A percentile compares a stretch with the other conserved stretches of the same genome.
phyloP scores from a whole-genome alignment of 371 early-diverging fungal species.

The Mortierella sp. region DNA sequence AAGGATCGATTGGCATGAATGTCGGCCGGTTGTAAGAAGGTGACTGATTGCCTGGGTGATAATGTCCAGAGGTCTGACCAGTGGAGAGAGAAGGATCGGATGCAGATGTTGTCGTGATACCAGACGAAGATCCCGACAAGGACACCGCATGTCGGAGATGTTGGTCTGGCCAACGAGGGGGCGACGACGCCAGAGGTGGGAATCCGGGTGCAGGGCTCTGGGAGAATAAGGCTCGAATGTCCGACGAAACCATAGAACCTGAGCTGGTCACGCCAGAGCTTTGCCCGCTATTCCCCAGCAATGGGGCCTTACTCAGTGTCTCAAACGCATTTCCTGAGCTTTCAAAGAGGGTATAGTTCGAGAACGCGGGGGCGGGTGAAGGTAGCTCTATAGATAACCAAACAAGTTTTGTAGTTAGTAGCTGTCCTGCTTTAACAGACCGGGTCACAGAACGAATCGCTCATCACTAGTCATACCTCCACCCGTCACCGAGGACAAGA shows the following conservation, averaged over 20 bases:
- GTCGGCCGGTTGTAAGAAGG: constrained; percentile 30
- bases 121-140: constrained; percentile 19
- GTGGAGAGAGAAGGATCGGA: constrained; percentile 17
- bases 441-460: neutral
- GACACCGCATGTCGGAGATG: constrained; percentile 34
- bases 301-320: constrained; percentile 17
- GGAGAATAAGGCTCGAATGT: constrained; percentile 43
- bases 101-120: constrained; percentile 1
- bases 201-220: constrained; percentile 25
- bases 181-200: constrained; percentile 33
- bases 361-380: constrained; percentile 28
- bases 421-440: neutral
- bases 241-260: constrained; percentile 36
- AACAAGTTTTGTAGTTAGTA: too few species aligned
- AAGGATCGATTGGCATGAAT: constrained; percentile 40
- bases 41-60: constrained; percentile 14
- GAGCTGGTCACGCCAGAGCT: constrained; percentile 4
- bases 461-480: constrained; percentile 43
- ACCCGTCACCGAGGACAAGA: constrained; percentile 40
- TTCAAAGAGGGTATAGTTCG: constrained; percentile 47
- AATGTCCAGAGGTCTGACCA: constrained; percentile 1
- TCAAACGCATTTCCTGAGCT: constrained; percentile 49
- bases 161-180: constrained; percentile 52
- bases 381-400: constrained; percentile 25
- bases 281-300: constrained; percentile 11